Conservation (phyloP, 2,329 filamentous ascomycete species). For the Aspergillus pseudotamarii region DNA sequence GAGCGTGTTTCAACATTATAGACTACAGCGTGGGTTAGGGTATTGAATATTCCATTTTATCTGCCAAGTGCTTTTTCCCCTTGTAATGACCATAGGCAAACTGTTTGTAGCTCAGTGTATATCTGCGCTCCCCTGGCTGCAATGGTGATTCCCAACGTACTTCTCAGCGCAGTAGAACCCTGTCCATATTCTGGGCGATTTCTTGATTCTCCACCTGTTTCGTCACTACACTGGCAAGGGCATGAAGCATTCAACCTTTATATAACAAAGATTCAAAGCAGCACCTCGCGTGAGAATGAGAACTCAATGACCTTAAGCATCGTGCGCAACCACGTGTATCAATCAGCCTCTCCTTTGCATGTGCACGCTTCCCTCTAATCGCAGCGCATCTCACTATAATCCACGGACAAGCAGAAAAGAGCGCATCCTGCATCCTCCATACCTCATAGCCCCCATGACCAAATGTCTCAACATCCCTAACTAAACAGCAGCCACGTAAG, state of each 20-base stretch:
- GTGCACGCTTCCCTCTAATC: neutral
- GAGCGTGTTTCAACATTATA: slow-evolving; percentile 24
- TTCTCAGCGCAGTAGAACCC: neutral
- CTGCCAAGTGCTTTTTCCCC: neutral
- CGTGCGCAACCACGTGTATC: neutral
- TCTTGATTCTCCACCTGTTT: neutral
- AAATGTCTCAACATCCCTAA: neutral
- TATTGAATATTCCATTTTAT: slow-evolving; percentile 12
- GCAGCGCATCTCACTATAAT: neutral
- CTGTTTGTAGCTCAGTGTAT: neutral
- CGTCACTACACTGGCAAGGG: neutral
- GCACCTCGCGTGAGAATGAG: neutral
- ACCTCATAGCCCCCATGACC: neutral
- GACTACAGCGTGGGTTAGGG: slow-evolving; percentile 27
- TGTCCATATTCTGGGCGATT: neutral
- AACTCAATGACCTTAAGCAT: neutral
- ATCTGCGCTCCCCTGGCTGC: neutral
- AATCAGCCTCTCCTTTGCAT: neutral
- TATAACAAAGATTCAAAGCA: neutral
- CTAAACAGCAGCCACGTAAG: neutral
- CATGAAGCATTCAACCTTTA: neutral
- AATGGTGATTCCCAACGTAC: neutral
- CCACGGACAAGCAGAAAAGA: neutral
- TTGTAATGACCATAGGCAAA: neutral
- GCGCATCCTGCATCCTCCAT: neutral